Evolutionary conservation across 371 early-diverging fungal genomes (phyloP).

Genomic region (Fennellomyces sp.): DNA sequence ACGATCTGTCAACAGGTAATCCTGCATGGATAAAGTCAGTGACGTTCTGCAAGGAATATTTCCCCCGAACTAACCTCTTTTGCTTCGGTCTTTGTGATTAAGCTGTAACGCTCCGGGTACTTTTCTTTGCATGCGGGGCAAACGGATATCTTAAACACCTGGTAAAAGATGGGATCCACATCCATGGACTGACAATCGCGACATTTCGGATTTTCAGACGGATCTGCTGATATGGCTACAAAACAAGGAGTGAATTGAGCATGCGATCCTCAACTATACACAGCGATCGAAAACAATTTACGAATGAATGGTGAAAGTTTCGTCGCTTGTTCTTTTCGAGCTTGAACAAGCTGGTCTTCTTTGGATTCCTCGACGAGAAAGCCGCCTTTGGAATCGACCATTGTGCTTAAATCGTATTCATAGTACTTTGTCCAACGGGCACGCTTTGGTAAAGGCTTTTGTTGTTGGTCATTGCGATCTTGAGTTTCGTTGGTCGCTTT

Average conservation of each 20-base stretch:
- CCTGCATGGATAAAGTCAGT: slow-evolving; percentile 56
- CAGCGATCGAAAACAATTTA: slow-evolving; percentile 23
- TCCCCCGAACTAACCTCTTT: slow-evolving; percentile 64
- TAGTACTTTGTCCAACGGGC: slow-evolving; percentile 30
- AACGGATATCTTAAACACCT: slow-evolving; percentile 72
- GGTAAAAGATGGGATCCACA: slow-evolving; percentile 70
- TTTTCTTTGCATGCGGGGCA: slow-evolving; percentile 77
- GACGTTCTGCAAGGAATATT: too few species aligned
- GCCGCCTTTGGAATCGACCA: slow-evolving; percentile 35
- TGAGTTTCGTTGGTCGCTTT: slow-evolving; percentile 3
- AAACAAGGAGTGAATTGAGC: not conserved
- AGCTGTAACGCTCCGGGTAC: slow-evolving; percentile 83
- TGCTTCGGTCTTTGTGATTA: slow-evolving; percentile 95
- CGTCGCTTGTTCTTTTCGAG: slow-evolving; percentile 18
- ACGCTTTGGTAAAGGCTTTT: slow-evolving; percentile 8
- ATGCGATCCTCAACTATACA: not conserved
- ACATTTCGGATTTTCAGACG: slow-evolving; percentile 70
- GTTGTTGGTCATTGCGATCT: not conserved
- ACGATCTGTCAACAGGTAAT: slow-evolving; percentile 91
- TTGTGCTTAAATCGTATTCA: slow-evolving; percentile 33
- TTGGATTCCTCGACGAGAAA: slow-evolving; percentile 68
- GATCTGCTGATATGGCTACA: slow-evolving; percentile 61
- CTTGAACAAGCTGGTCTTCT: slow-evolving; percentile 29
- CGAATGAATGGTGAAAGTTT: slow-evolving; percentile 53
- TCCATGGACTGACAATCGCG: slow-evolving; percentile 81